A percentile compares a stretch with the other conserved stretches of the same genome.
Evolutionary conservation across 805 yeast genomes (phyloP).

Genomic region (Hanseniaspora nectarophila): DNA sequence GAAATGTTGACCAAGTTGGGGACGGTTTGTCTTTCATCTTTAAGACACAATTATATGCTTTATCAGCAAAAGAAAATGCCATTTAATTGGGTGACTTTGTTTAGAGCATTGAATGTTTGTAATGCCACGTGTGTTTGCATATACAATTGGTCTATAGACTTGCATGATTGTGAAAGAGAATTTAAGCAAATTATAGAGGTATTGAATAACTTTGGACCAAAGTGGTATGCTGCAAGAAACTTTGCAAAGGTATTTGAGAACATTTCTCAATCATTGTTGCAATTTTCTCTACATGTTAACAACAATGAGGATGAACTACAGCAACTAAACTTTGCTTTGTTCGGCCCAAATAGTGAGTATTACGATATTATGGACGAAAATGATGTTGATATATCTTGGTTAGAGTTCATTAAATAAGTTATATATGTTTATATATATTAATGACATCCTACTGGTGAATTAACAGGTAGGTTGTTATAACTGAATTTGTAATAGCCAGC

Average conservation of each 20-base stretch:
- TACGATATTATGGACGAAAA: constrained; percentile 38
- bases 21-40: constrained; percentile 35
- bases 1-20: constrained; percentile 35
- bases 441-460: constrained; percentile 12
- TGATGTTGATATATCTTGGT: constrained; percentile 37
- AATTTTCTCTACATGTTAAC: constrained; percentile 32
- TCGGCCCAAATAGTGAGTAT: constrained; percentile 36
- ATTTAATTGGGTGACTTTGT: constrained; percentile 39
- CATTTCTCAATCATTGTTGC: constrained; percentile 35
- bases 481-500: constrained; percentile 49
- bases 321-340: constrained; percentile 31
- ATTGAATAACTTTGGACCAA: constrained; percentile 35
- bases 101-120: constrained; percentile 37
- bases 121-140: constrained; percentile 38
- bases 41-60: constrained; percentile 37
- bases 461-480: background rate
- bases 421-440: background rate
- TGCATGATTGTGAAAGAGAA: constrained; percentile 36
- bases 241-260: constrained; percentile 36
- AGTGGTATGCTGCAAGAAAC: constrained; percentile 37
- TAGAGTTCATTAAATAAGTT: constrained; percentile 23
- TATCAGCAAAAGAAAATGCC: constrained; percentile 37
- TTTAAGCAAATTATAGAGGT: constrained; percentile 38
- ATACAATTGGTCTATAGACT: constrained; percentile 37
- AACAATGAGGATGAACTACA: constrained; percentile 30